Base-by-base conservation (phyloP, 805 yeast genomes). In the Sugiyamaella boreocaroliniensis region DNA sequence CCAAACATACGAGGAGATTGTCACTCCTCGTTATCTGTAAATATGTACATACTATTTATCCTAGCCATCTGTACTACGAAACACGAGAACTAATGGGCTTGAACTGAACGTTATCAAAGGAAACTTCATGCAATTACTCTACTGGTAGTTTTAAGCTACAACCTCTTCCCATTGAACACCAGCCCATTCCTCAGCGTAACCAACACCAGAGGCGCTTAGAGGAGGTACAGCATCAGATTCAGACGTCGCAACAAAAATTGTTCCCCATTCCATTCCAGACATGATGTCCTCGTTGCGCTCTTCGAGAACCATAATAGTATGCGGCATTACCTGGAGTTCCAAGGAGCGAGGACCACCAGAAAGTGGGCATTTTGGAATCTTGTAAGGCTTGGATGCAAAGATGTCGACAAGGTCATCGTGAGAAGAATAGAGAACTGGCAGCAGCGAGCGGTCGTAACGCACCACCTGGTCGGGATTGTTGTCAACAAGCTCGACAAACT, bases 231-330 rank as follows among this genome's bases (percentile, higher is more conserved):
- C 68, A 55, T 72, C 80, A 64, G 87, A 95, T 58, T 80, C 83
- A 7, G 70, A 68, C 59, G 87, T 89, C 0, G 97, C 87, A 1
- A 92, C 86, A 22, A 88, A 71, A 29, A 93, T 86, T 0, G 98
- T 86, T 1, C 97, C 98, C 99, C 99, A 93, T 57, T 92, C 95
- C 95, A 92, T 92, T 11, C 98, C 97, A 37, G 80, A 80, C 1
- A 86, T 71, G 61, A 53, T 67, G 63, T 60, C 70, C 48, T 66
- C 71, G 14, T 67, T 63, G 29, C 71, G 68, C 43, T 73, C 74
- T 64, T 92, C 97, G 45, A 93, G 74, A 62, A 88, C 92, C 48
- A 87, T 74, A 50, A 93, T 92, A 50, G 89, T 80, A 65, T 88
- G 88, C 1, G 99, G 99, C 97, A 92, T 92, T 51, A 93, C 68